Evolutionary conservation across 2,329 filamentous ascomycete species (phyloP).

Genomic region (Botrytis pseudocinerea): DNA sequence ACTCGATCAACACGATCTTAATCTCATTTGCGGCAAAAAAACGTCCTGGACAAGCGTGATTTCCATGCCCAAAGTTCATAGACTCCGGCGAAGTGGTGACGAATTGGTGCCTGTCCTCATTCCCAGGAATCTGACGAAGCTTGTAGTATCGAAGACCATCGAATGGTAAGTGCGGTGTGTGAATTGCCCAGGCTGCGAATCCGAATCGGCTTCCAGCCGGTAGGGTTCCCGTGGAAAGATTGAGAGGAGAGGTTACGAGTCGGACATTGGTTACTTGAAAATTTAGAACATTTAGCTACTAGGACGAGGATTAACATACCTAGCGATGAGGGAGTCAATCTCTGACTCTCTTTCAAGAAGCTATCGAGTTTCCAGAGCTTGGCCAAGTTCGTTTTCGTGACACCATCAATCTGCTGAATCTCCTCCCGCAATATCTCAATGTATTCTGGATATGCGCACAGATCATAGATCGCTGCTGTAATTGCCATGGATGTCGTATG

Average conservation of each 20-base stretch:
- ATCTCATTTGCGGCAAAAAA: slow-evolving; percentile 45
- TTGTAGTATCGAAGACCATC: slow-evolving; percentile 35
- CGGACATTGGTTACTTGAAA: slow-evolving; percentile 22
- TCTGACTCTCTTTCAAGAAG: slow-evolving; percentile 12
- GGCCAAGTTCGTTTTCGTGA: slow-evolving; percentile 7
- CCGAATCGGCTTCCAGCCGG: slow-evolving; percentile 34
- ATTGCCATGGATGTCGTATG: background rate
- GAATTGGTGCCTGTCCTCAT: slow-evolving; percentile 40
- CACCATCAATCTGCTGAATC: background rate
- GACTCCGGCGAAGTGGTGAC: slow-evolving; percentile 37
- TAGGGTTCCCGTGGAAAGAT: slow-evolving; percentile 40
- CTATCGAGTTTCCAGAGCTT: slow-evolving; percentile 19
- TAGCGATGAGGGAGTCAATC: slow-evolving; percentile 6
- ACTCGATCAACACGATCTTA: slow-evolving; percentile 40
- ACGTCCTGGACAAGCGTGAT: slow-evolving; percentile 46
- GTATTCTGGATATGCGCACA: slow-evolving; percentile 5
- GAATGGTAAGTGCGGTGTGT: slow-evolving; percentile 26
- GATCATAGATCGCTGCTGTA: slow-evolving; percentile 9
- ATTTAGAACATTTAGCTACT: slow-evolving; percentile 4
- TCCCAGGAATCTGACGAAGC: slow-evolving; percentile 31
- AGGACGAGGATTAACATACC: slow-evolving; percentile 11
- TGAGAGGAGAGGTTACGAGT: slow-evolving; percentile 31
- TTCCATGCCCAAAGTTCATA: slow-evolving; percentile 44
- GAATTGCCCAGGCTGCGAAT: slow-evolving; percentile 7
- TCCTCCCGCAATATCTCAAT: slow-evolving; percentile 7